Evolutionary conservation across 139 green algal species (phyloP), one percentile per base, ranked within the genome.

Genomic region (Diplosphaera chodatii): DNA sequence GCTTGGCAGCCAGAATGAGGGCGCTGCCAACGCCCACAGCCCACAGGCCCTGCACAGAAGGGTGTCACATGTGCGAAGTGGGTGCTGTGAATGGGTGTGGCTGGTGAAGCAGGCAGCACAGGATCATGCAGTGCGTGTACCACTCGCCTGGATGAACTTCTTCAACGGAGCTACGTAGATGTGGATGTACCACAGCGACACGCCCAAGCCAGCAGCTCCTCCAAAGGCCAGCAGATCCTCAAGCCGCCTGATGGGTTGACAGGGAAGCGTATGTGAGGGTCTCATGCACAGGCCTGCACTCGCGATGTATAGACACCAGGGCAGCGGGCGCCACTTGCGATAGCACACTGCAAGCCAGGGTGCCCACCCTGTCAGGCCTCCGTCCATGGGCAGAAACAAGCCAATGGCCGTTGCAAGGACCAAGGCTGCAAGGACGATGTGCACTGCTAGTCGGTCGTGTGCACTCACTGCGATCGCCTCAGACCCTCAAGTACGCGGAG

Each of bases 131-230:
- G 48, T 21, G 4, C 18, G 48, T 59, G 10, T 25, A 23, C 18
- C 3, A 59, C 48, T 59, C 48, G 64, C 80, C 77, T 96, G 89
- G 31, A 97, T 63, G 13, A 85, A 76, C 0, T 74, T 71, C 78
- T 97, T 98, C 4, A 98, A 69, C 0, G 82, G 75, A 0, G 81
- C 80, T 0, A 96, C 75, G 75, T 98, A 98, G 64, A 98, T 95
- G 81, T 98, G 93, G 30, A 98, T 93, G 2, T 95, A 82, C 13
- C 83, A 32, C 31, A 97, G 74, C 15, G 89, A 91, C 2, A 84
- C 63, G 1, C 88, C 93, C 31, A 98, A 69, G 20, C 80, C 87
- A 8, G 37, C 70, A 29, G 67, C 72, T 16, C 84, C 90, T n/a
- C 72, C 41, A 5, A 81, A 63, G 0, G 67, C 83, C 27, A 86